Percentiles rank a stretch among this genome's conserved stretches.
These are phyloP conservation scores for Zalaria sp. DNA, from an alignment of 2,329 filamentous ascomycete genomes.

Conservation along the genomic window DNA sequence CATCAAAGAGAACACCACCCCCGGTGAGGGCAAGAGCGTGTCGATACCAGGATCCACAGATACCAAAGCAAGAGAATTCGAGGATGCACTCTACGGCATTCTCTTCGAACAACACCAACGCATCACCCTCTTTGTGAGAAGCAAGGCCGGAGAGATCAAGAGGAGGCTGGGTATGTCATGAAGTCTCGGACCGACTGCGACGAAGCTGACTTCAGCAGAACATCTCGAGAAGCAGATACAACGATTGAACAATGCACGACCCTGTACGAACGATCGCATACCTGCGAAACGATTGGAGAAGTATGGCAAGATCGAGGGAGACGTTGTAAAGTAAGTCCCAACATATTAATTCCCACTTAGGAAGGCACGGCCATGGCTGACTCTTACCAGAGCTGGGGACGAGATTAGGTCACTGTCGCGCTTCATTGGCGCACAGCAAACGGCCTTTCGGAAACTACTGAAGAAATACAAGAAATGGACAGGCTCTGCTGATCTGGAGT, in stretches of 20 bases:
- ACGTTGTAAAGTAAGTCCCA: constrained; percentile 26
- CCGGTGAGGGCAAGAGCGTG: constrained; percentile 54
- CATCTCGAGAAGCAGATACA: constrained; percentile 4
- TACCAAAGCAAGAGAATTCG: constrained; percentile 47
- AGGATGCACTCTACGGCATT: constrained; percentile 56
- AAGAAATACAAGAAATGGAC: constrained; percentile 91
- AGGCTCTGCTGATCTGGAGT: constrained; percentile 49
- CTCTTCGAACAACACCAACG: constrained; percentile 63
- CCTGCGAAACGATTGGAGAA: constrained; percentile 32
- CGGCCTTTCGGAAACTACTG: constrained; percentile 67
- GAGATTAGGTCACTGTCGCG: constrained; percentile 57
- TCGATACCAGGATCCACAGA: constrained; percentile 56
- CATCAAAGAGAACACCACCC: constrained; percentile 68
- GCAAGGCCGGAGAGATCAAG: constrained; percentile 66
- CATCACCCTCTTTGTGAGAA: constrained; percentile 63
- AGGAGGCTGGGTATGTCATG: constrained; percentile 47
- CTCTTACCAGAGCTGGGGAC: constrained; percentile 42
- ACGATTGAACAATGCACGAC: constrained; percentile 2
- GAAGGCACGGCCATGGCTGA: neutral
- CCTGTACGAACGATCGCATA: constrained; percentile 16
- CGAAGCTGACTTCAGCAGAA: constrained; percentile 1
- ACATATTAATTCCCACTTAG: neutral
- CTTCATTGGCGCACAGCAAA: constrained; percentile 59
- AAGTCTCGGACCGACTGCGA: neutral
- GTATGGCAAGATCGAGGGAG: constrained; percentile 36